Base-by-base conservation (phyloP, 2,329 filamentous ascomycete genomes). In the Scedosporium boydii region DNA sequence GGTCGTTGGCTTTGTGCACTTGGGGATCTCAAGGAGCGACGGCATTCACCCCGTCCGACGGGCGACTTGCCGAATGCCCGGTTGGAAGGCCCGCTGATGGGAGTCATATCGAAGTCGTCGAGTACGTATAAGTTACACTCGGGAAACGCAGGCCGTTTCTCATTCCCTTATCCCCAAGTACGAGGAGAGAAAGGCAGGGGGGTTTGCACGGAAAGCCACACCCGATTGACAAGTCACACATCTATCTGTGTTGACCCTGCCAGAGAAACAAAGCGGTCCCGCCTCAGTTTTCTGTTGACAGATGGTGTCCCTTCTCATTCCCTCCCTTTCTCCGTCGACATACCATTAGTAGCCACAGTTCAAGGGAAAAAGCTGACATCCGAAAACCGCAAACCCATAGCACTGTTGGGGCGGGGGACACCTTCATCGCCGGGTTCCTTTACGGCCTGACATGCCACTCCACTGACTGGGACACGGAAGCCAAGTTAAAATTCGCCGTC, bases 401-500 rank as follows among this genome's bases (percentile, higher is more conserved):
- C 70, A 81, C 87, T 5, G 82, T 91, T 64, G 89, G 88, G 62
- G 88, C 88, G 53, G 89, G 89, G 66, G 89, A 91, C 69, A 90
- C 88, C 0, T 91, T 91, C 69, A 83, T 88, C 66, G 88, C 88
- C 41, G 88, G 87, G 64, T 84, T 89, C 72, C 74, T 91, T 58
- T 90, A 86, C 73, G 80, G 77, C 42, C 72, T 89, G 64, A 73
- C 81, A 63, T 82, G 77, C 69, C 79, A 79, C 65, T 67, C 69
- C 53, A 68, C 72, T 7, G 74, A 80, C 65, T 87, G 83, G 83
- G 71, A 74, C 67, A 68, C 79, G 57, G 67, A 73, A 59, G 70
- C 73, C 63, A 83, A 79, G 67, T 70, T 89, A 64, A 71, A 69
- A 38, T 88, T 89, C 73, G 86, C 87, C 57, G 88, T 87, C 66